phyloP scores from a whole-genome alignment of 495 filamentous ascomycete genomes.

The Hamigera avellanea region DNA sequence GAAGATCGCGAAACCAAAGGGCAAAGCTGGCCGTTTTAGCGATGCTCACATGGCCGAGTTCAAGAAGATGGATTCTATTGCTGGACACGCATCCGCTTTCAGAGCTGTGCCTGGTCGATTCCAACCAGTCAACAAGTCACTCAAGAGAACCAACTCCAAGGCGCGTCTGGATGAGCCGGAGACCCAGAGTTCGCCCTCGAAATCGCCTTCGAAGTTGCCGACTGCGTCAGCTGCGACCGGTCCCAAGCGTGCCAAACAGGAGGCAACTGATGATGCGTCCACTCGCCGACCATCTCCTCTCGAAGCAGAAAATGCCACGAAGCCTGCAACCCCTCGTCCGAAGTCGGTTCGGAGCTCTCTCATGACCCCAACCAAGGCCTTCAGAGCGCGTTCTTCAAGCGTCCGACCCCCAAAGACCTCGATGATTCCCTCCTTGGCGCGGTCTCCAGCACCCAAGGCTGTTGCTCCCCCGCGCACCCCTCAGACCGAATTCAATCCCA shows the following conservation, averaged over 20 bases:
- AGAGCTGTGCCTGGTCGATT: conserved; percentile 49
- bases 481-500: conserved; percentile 35
- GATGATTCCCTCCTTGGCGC: conserved; percentile 41
- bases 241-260: conserved; percentile 56
- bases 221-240: conserved; percentile 12
- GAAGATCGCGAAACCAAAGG: conserved; percentile 67
- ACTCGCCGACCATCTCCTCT: conserved; percentile 25
- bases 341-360: conserved; percentile 35
- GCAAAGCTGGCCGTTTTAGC: conserved; percentile 66
- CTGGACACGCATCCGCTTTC: conserved; percentile 68
- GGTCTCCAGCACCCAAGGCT: conserved; percentile 36
- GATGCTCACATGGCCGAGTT: conserved; percentile 77
- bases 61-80: conserved; percentile 95
- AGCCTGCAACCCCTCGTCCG: conserved; percentile 27
- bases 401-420: conserved; percentile 43
- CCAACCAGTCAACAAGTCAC: conserved; percentile 39
- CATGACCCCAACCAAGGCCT: conserved; percentile 74
- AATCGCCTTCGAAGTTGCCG: conserved; percentile 22
- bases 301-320: conserved; percentile 7
- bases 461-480: conserved; percentile 32
- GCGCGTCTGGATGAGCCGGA: conserved; percentile 53
- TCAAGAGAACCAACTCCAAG: conserved; percentile 69
- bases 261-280: conserved; percentile 46
- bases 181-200: conserved; percentile 27
- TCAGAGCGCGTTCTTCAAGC: conserved; percentile 50